Base-by-base conservation (phyloP, 306 rosid genomes). In the Hylodesmum podocarpum region DNA sequence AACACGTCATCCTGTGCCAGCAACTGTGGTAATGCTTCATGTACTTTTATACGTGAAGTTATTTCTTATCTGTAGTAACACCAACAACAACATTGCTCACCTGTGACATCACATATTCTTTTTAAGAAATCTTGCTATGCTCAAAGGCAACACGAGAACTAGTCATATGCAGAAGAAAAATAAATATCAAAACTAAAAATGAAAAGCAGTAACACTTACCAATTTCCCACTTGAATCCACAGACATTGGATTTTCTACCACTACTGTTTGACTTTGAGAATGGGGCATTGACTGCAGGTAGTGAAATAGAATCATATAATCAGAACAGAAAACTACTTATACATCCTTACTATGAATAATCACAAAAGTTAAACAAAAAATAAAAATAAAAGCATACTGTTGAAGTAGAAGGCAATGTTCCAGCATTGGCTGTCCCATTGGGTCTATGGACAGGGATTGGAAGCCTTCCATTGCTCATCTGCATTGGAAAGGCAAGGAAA, bases 1-100 rank as follows among this genome's bases (percentile, higher is more conserved):
- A 36, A 63, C 75, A 70, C 70, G 37, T 75, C 82, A 55, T 74
- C 57, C 13, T 41, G 50, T 33, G 39, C 58, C 51, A 40, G 66
- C 68, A 73, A 78, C 79, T 55, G 44, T 39, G 77, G 53, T 70
- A 75, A 85, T 70, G 63, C 34, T 15, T 72, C 80, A n/a, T 53
- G 79, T 33, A 63, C 50, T 63, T 49, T 19, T 66, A 74, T 54
- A 64, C 61, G 33, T 24, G 43, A 44, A 36, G 14, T 51, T 84
- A 96, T 82, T 91, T 92, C 87, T 92, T 96, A 21, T 89, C 96
- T 1, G 94, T 93, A 16, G 97, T 96, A 75, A 96, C 91, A 0
- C 99, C 99, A 54, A 96, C 97, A 1, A 91, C 99, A 34, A 96
- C 98, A 78, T 96, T 96, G 93, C 96, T 96, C 82, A 96, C 99